These are phyloP conservation scores for Heterobasidion occidentale DNA, from an alignment of 1,284 basidiomycete genomes.

Conservation along the genomic window DNA sequence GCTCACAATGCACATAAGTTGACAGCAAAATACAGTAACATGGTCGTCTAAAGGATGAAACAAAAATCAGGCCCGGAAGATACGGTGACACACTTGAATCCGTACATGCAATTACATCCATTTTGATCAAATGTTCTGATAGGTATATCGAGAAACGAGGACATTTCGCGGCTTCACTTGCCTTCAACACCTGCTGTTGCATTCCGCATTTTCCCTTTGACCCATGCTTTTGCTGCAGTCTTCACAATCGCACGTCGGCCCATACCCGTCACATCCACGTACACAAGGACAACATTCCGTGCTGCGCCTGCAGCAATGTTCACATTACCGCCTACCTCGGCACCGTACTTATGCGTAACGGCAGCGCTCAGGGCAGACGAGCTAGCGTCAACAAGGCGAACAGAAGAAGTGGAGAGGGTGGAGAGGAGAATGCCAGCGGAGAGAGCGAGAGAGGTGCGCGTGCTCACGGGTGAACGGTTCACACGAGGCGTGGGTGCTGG, in stretches of 20 bases:
- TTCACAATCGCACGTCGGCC: constrained; percentile 63
- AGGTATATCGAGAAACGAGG: too few relatives aligned
- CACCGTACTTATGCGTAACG: constrained; percentile 58
- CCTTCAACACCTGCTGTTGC: neutral
- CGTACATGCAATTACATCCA: too few relatives aligned
- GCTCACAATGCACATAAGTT: too few relatives aligned
- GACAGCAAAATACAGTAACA: too few relatives aligned
- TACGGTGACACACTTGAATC: too few relatives aligned
- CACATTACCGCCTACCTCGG: constrained; percentile 53
- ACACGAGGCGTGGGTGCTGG: neutral
- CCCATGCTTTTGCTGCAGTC: constrained; percentile 46
- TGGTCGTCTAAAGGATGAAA: too few relatives aligned
- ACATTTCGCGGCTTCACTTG: too few relatives aligned
- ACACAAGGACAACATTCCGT: constrained; percentile 68
- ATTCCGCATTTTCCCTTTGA: constrained; percentile 29
- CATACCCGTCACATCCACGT: constrained; percentile 68
- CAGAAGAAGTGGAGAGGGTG: constrained; percentile 59
- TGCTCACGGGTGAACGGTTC: constrained; percentile 9
- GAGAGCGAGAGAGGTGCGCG: constrained; percentile 44
- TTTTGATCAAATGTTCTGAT: too few relatives aligned
- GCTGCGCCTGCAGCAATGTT: constrained; percentile 51
- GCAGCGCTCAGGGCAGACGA: constrained; percentile 48
- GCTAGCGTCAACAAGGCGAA: constrained; percentile 51
- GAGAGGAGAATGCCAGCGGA: constrained; percentile 70
- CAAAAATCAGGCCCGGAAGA: too few relatives aligned